Base-by-base conservation (phyloP, 148 eudicot species). In the Pouteria glomerata region DNA sequence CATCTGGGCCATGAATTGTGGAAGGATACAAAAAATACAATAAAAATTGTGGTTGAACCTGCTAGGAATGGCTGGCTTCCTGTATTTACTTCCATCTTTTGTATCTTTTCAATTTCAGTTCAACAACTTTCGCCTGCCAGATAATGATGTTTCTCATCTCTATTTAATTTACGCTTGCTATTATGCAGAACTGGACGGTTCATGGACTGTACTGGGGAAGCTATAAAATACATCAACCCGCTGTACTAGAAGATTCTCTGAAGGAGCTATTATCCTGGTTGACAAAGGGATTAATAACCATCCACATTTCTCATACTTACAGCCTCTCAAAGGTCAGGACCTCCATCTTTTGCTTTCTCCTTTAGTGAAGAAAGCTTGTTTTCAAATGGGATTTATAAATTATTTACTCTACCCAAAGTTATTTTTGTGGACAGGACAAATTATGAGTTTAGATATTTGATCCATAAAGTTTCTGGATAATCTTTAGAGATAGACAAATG, bases 161-260 rank as follows among this genome's bases (percentile, higher is more conserved):
- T 74, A 52, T 67, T 23, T 64, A 23, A 21, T 60, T 73, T 10
- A 31, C 63, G 16, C 64, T 21, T 72, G 57, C 29, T 31, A 15
- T 70, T 68, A 52, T 70, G 44, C 90, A 95, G 99, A 95, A 95
- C 74, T 95, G 99, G 99, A 95, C 99, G 42, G 56, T 92, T 66
- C 99, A 95, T 84, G 97, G 99, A 60, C 92, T 95, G 52, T 91
- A 89, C 79, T 95, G 97, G 99, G 96, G 97, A 69, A 92, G 97
- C 82, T 85, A 92, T 78, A 84, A 73, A 79, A 82, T 82, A 31
- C 84, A 90, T 67, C 76, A 78, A 57, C 96, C 96, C 1, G 79
- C 78, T 66, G 85, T 87, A 42, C 82, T 92, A 50, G 89, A 87
- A 82, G 82, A 79, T 62, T 92, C 97, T 63, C 82, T 95, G 31